Base-by-base conservation (phyloP, 768 basidiomycete species). In the Termitomyces sp. region DNA sequence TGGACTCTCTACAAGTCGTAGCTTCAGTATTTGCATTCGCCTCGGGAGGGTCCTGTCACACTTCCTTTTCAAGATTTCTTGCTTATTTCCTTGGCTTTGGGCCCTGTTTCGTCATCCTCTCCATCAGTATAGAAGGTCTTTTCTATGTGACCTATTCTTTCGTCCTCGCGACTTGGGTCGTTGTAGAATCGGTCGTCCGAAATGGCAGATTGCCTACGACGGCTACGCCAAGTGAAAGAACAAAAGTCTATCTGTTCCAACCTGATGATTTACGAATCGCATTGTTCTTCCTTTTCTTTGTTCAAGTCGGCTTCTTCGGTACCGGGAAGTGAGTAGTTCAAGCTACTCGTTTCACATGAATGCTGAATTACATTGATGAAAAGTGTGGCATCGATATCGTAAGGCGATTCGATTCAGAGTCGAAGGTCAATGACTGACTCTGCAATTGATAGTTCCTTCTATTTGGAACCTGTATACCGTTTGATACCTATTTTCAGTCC, bases 341-440 rank as follows among this genome's bases (percentile, higher is more conserved):
- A 18, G 20, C 6, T 53, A 18, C 26, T 20, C 29, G 55, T 49
- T n/a, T 31, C 26, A 4, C 8, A 16, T 8, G 7, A 45, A 29
- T 31, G 33, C 36, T 56, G 28, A 56, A 55, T 52, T 29, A 15
- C 7, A 26, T 13, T 10, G 3, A 28, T 36, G 5, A 28, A 31
- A 55, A 92, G 88, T 63, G 85, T 90, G 48, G 87, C 88, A n/a
- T 89, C 88, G 10, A 92, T 92, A 66, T 88, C 90, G 84, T 89
- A 62, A 64, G 86, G 77, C 13, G 12, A 28, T 31, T 31, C 36
- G 18, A 29, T 68, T 2, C 6, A 12, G 18, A 18, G 15, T 37
- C 4, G 10, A 20, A 54, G 2, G 5, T 20, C 24, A 47, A 15
- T 22, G 34, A 49, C 55, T 41, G 18, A 54, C 46, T 5, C 55